These are phyloP conservation scores for Hanseniaspora gamundiae DNA, from an alignment of 1,139 yeast genomes.

Conservation along the genomic window DNA sequence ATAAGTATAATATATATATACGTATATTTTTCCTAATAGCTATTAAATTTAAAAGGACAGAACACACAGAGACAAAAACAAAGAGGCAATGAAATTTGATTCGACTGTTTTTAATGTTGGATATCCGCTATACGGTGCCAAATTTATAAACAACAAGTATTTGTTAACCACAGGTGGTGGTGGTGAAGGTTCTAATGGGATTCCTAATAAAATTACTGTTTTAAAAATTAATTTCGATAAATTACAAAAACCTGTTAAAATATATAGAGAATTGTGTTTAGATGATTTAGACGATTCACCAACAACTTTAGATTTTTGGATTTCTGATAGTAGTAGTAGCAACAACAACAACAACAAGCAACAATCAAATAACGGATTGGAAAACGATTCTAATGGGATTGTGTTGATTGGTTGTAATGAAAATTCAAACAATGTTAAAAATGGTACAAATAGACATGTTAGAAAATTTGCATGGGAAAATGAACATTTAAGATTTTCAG, in stretches of 20 bases:
- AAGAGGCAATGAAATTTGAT: constrained; percentile 20
- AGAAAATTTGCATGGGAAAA: constrained; percentile 51
- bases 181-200: constrained; percentile 84
- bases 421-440: constrained; percentile 36
- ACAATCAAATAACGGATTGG: constrained; percentile 12
- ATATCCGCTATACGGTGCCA: constrained; percentile 74
- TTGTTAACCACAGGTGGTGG: constrained; percentile 86
- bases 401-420: constrained; percentile 71
- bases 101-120: constrained; percentile 38
- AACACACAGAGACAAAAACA: background rate
- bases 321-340: background rate
- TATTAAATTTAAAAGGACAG: background rate
- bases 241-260: constrained; percentile 39
- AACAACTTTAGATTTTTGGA: constrained; percentile 43
- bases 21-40: too few relatives aligned
- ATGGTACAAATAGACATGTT: constrained; percentile 57
- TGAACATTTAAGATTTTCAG: constrained; percentile 50
- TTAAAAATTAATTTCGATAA: constrained; percentile 42
- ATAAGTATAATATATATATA: too few relatives aligned
- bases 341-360: background rate
- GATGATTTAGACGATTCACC: constrained; percentile 64
- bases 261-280: constrained; percentile 50
- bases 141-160: constrained; percentile 49
- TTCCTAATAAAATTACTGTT: constrained; percentile 76
- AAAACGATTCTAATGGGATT: constrained; percentile 30